These are phyloP conservation scores for Globisporangium uncinulatum DNA, from an alignment of 352 stramenopile genomes.

Conservation along the genomic window DNA sequence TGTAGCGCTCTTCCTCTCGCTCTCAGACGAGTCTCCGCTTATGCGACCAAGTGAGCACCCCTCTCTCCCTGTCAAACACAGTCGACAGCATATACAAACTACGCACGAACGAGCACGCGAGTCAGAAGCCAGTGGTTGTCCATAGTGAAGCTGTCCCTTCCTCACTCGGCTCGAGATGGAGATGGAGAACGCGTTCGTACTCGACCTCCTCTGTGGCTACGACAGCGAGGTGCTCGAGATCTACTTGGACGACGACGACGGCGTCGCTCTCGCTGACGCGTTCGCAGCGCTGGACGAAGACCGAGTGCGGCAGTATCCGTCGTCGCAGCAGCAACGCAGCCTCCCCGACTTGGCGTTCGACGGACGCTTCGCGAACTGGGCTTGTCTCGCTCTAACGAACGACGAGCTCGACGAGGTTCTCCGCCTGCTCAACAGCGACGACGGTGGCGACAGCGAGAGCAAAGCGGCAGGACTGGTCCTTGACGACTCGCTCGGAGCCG, in stretches of 20 bases:
- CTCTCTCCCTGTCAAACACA: too few species aligned
- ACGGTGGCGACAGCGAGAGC: neutral
- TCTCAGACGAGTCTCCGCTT: too few species aligned
- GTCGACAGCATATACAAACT: neutral
- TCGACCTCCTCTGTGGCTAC: constrained; percentile 18
- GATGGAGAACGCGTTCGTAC: constrained; percentile 22
- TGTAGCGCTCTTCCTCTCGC: neutral
- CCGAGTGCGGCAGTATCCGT: too few species aligned
- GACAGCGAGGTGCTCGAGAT: constrained; percentile 27
- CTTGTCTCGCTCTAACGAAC: neutral
- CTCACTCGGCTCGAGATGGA: neutral
- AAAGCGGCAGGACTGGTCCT: neutral
- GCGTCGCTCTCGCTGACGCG: neutral
- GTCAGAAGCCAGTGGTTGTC: neutral
- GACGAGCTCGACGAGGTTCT: constrained; percentile 5
- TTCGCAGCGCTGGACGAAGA: too few species aligned
- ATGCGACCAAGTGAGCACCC: too few species aligned
- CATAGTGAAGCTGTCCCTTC: neutral
- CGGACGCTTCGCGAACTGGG: neutral
- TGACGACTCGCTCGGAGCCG: constrained; percentile 5
- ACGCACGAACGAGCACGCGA: too few species aligned
- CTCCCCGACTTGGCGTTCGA: neutral
- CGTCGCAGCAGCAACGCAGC: neutral
- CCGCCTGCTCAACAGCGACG: constrained; percentile 2
- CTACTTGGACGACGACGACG: constrained; percentile 21